These are phyloP conservation scores for Colletotrichum lindemuthianum DNA, from an alignment of 2,329 filamentous ascomycete genomes.

Conservation along the genomic window DNA sequence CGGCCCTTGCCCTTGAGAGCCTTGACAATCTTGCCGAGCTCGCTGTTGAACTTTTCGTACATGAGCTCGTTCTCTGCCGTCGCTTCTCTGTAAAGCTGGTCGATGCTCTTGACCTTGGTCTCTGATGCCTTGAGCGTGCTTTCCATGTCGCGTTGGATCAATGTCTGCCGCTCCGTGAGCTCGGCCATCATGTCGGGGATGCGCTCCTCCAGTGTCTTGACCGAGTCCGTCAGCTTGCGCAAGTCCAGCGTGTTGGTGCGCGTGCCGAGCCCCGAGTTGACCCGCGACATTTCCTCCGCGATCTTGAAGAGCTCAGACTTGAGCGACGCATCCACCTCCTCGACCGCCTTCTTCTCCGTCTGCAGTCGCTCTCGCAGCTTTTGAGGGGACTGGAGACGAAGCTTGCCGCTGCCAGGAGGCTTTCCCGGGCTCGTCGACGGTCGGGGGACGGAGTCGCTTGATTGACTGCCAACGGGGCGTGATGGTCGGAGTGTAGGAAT, in stretches of 20 bases:
- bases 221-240: conserved; percentile 62
- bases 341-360: conserved; percentile 79
- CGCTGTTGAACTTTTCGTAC: conserved; percentile 92
- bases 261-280: conserved; percentile 54
- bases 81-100: conserved; percentile 88
- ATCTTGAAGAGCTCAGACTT: conserved; percentile 83
- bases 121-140: conserved; percentile 78
- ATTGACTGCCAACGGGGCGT: conserved; percentile 43
- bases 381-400: conserved; percentile 76
- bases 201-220: conserved; percentile 74
- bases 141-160: conserved; percentile 77
- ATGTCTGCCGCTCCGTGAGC: conserved; percentile 68
- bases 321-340: conserved; percentile 74
- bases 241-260: conserved; percentile 53
- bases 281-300: conserved; percentile 77
- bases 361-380: conserved; percentile 87
- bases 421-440: conserved; percentile 51
- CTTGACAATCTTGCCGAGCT: conserved; percentile 83
- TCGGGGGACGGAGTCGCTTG: conserved; percentile 37
- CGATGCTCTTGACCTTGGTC: conserved; percentile 81
- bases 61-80: conserved; percentile 92
- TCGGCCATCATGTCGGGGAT: conserved; percentile 70
- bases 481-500: conserved; percentile 64
- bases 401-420: conserved; percentile 57
- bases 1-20: conserved; percentile 77